phyloP scores from a whole-genome alignment of 2,329 filamentous ascomycete species.

The Nemania serpens region DNA sequence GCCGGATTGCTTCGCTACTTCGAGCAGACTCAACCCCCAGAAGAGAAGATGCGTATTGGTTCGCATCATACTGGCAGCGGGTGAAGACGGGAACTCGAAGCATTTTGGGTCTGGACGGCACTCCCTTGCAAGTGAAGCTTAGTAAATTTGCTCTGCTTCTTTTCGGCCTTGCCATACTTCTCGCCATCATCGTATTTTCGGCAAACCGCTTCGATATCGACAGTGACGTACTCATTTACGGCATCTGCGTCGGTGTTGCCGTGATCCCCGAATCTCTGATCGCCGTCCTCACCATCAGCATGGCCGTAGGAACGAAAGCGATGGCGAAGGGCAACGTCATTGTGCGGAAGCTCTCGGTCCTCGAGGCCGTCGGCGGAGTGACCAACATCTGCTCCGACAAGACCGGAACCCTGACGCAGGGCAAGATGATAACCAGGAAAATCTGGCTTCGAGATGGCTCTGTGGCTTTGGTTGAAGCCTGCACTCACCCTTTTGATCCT shows the following conservation, averaged over 20 bases:
- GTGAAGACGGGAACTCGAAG: conserved; percentile 48
- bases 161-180: conserved; percentile 70
- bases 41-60: conserved; percentile 51
- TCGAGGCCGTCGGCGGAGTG: conserved; percentile 71
- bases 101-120: conserved; percentile 72
- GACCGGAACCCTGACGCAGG: conserved; percentile 69
- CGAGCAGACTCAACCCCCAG: conserved; percentile 60
- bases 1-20: conserved; percentile 73
- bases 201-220: conserved; percentile 58
- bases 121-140: conserved; percentile 82
- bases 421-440: conserved; percentile 68
- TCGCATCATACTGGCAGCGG: conserved; percentile 51
- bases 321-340: conserved; percentile 62
- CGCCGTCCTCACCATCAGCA: conserved; percentile 67
- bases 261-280: conserved; percentile 62
- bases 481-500: conserved; percentile 65
- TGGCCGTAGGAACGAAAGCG: conserved; percentile 59
- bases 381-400: conserved; percentile 74
- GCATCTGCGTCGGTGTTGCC: conserved; percentile 55
- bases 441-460: conserved; percentile 63
- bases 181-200: conserved; percentile 66
- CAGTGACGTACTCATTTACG: conserved; percentile 62
- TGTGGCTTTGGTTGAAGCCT: conserved; percentile 57
- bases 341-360: conserved; percentile 63
- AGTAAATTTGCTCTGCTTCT: conserved; percentile 83